phyloP scores from a whole-genome alignment of 2,329 filamentous ascomycete genomes.

The Cercospora sp. region DNA sequence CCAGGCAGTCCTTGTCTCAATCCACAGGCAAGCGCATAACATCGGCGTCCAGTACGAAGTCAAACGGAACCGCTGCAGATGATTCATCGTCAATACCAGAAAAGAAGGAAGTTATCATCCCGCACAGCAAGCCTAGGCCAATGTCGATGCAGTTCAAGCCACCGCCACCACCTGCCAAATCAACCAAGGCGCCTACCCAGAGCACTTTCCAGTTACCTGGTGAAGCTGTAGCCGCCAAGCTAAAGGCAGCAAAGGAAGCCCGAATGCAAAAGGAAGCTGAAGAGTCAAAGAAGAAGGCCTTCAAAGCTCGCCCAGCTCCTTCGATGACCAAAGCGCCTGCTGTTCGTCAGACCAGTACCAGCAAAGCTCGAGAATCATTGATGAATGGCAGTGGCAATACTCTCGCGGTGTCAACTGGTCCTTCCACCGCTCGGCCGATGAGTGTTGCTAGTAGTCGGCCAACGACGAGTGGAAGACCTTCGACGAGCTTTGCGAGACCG shows the following conservation, averaged over 20 bases:
- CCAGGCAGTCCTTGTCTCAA: constrained; percentile 23
- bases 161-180: constrained; percentile 50
- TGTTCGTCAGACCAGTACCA: constrained; percentile 50
- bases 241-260: constrained; percentile 54
- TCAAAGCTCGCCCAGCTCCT: constrained; percentile 52
- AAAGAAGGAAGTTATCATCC: constrained; percentile 36
- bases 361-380: constrained; percentile 46
- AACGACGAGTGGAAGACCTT: constrained; percentile 6
- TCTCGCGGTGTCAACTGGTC: neutral
- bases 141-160: constrained; percentile 51
- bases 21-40: constrained; percentile 22
- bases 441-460: constrained; percentile 28
- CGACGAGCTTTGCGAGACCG: constrained; percentile 6
- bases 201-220: constrained; percentile 55
- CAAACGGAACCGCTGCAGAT: constrained; percentile 6
- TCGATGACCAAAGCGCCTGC: constrained; percentile 30
- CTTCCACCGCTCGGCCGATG: constrained; percentile 25
- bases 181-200: constrained; percentile 52
- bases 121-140: constrained; percentile 48
- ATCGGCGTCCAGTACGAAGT: constrained; percentile 23
- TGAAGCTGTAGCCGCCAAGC: constrained; percentile 54
- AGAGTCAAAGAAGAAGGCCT: constrained; percentile 41
- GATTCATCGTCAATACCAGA: constrained; percentile 6
- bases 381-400: constrained; percentile 29
- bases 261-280: constrained; percentile 47